phyloP scores from a whole-genome alignment of 495 filamentous ascomycete genomes.

The Aspergillus indologenus region DNA sequence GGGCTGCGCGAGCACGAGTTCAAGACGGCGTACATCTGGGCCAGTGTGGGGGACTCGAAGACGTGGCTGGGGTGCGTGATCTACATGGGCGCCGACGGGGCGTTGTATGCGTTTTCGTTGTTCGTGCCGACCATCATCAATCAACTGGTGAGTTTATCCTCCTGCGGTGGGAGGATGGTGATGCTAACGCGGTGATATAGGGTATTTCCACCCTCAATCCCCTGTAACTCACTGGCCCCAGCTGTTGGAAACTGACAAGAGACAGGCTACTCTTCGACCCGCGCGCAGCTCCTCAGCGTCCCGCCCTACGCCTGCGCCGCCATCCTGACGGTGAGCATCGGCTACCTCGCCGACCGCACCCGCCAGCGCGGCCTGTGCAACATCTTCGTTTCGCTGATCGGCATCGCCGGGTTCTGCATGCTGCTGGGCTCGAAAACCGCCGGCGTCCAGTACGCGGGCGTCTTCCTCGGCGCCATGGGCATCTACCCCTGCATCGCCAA shows the following conservation, averaged over 20 bases:
- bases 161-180: neutral
- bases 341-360: conserved; percentile 77
- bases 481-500: conserved; percentile 94
- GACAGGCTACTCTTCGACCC: conserved; percentile 64
- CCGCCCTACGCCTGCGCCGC: conserved; percentile 87
- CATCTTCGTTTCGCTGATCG: conserved; percentile 66
- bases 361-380: conserved; percentile 78
- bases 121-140: conserved; percentile 85
- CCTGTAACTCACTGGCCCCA: no score
- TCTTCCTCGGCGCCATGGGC: conserved; percentile 81
- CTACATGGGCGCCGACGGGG: conserved; percentile 69
- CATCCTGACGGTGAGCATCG: conserved; percentile 69
- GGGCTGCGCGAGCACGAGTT: conserved; percentile 74
- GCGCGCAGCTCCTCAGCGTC: conserved; percentile 77
- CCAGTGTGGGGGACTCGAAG: conserved; percentile 80
- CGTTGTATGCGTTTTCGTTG: conserved; percentile 86
- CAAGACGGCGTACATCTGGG: conserved; percentile 71
- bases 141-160: conserved; percentile 40
- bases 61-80: conserved; percentile 73
- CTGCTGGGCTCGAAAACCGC: conserved; percentile 59
- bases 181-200: neutral
- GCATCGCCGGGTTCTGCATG: conserved; percentile 77
- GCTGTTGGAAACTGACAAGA: no score
- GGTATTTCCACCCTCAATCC: no score
- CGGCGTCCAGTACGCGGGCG: conserved; percentile 73